These are phyloP conservation scores for Phoenix dactylifera DNA, from an alignment of 176 grass and related monocot genomes.

Conservation along the genomic window DNA sequence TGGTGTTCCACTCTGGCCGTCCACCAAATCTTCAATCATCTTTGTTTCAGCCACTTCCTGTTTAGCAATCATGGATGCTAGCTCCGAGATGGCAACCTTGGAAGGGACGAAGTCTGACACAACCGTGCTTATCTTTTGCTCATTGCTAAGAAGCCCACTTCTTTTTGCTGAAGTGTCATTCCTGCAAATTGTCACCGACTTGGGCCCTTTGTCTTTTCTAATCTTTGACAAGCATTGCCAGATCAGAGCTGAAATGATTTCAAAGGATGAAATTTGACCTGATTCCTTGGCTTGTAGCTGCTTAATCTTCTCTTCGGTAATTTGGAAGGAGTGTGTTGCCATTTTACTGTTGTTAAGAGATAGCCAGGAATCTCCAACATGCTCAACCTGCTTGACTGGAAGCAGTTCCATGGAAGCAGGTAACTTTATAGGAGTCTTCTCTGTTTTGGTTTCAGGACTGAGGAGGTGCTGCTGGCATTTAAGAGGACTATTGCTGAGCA, in stretches of 20 bases:
- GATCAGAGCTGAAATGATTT: conserved; percentile 54
- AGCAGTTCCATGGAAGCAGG: conserved; percentile 2
- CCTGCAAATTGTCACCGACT: conserved; percentile 48
- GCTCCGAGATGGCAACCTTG: conserved; percentile 49
- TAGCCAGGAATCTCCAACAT: conserved; percentile 58
- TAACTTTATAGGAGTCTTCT: neutral
- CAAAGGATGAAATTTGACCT: conserved; percentile 33
- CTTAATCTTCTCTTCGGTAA: conserved; percentile 32
- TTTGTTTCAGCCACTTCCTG: conserved; percentile 44
- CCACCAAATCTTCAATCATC: conserved; percentile 31
- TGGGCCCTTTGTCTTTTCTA: conserved; percentile 29
- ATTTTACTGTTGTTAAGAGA: conserved; percentile 39
- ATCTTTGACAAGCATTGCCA: conserved; percentile 70
- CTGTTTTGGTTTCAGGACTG: conserved; percentile 14
- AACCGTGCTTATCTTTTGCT: conserved; percentile 45
- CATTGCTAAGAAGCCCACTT: conserved; percentile 41
- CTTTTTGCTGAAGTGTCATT: conserved; percentile 22
- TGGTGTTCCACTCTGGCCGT: conserved; percentile 7
- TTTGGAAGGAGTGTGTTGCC: conserved; percentile 62
- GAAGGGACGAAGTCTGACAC: conserved; percentile 36
- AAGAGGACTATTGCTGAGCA: conserved; percentile 33
- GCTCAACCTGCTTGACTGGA: conserved; percentile 59
- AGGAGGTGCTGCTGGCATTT: neutral
- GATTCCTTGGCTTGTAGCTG: conserved; percentile 21
- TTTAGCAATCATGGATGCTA: conserved; percentile 54